Base-by-base conservation (phyloP, 192 early-diverging fungal species). In the Linnemannia exigua region DNA sequence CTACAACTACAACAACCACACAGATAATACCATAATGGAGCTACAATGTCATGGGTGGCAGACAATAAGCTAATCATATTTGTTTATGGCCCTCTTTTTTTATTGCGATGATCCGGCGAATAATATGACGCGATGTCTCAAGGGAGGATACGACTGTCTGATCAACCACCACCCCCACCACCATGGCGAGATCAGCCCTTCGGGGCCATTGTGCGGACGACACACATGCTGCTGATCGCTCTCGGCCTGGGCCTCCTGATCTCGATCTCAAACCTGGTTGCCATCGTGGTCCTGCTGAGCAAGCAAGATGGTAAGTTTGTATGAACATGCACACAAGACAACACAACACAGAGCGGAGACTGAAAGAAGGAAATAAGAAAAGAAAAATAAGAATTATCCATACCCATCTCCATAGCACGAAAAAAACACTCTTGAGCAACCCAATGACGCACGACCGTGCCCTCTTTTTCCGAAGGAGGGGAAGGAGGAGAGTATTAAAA, bases 81-180 rank as follows among this genome's bases (percentile, higher is more conserved):
- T n/a, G 15, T 63, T 63, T 63, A 31, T 31, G 7, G 11, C 28
- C 8, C 28, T 63, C 3, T 61, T 61, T 61, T 54, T 54, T 61
- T 15, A 15, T 31, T 7, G 12, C 31, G 28, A 12, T 63, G 58
- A 63, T 31, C 3, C 58, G 11, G 9, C 58, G 58, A 25, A 63
- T 63, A 63, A 28, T 31, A 31, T 63, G 25, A 31, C 31, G 25
- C 12, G 58, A 31, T n/a, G 12, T 17, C 35, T 44, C 1, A 22
- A 85, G 82, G 82, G 2, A 72, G 82, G 37, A 85, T 85, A 36
- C 82, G 52, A 16, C 61, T 85, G 41, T 37, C 72, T 35, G 69
- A 75, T 66, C 73, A 58, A 69, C 41, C n/a, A n/a, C n/a, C n/a
- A n/a, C n/a, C n/a, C n/a, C n/a, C n/a, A n/a, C 9, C 41, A 35